These are phyloP conservation scores for Lentinula lateritia DNA, from an alignment of 768 basidiomycete species.

Conservation along the genomic window DNA sequence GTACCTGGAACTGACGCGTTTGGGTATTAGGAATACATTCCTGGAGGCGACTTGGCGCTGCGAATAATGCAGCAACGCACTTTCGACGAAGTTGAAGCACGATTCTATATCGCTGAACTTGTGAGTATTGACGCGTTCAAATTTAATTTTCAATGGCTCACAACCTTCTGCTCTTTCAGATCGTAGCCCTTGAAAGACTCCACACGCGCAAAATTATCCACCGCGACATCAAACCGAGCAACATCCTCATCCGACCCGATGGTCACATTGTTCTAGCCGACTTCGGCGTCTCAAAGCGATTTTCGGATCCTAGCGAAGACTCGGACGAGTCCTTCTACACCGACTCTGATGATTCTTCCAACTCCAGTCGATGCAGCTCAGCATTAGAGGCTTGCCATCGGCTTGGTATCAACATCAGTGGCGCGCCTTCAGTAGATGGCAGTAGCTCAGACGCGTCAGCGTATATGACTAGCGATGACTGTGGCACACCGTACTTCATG, in stretches of 20 bases:
- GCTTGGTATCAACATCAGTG: neutral
- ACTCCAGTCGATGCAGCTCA: neutral
- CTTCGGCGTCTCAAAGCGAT: constrained; percentile 9
- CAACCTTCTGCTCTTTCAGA: constrained; percentile 1
- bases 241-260: constrained; percentile 12
- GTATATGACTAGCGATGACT: constrained; percentile 12
- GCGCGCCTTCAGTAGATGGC: neutral
- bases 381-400: neutral
- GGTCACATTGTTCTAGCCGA: constrained; percentile 16
- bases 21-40: constrained; percentile 16
- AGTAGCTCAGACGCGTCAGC: neutral
- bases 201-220: constrained; percentile 12
- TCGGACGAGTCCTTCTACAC: neutral
- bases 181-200: constrained; percentile 12
- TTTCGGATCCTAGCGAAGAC: neutral
- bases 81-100: constrained; percentile 9
- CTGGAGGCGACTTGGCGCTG: constrained; percentile 14
- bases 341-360: constrained; percentile 2
- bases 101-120: constrained; percentile 18
- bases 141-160: neutral
- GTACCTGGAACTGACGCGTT: neutral
- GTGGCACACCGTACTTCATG: constrained; percentile 16
- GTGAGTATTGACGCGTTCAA: constrained; percentile 10
- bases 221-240: constrained; percentile 18
- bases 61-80: neutral